Evolutionary conservation across 1,284 basidiomycete species (phyloP).

Genomic region (Naganishia albida): DNA sequence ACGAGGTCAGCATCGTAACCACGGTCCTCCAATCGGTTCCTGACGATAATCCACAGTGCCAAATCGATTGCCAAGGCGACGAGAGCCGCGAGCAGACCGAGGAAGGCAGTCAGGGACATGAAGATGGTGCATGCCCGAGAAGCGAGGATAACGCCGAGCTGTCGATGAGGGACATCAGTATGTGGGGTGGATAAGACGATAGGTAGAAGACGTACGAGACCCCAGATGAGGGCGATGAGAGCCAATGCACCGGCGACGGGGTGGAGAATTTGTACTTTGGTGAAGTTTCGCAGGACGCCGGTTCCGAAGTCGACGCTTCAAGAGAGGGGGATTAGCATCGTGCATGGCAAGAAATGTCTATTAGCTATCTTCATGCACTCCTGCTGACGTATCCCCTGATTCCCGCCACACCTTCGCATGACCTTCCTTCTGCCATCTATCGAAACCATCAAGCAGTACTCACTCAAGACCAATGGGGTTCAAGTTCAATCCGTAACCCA

Average conservation of each 20-base stretch:
- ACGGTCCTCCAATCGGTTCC: slow-evolving; percentile 61
- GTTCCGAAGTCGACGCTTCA: slow-evolving; percentile 55
- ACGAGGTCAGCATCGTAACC: slow-evolving; percentile 57
- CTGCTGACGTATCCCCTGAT: slow-evolving; percentile 3
- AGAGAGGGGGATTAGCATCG: slow-evolving; percentile 10
- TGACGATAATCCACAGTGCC: slow-evolving; percentile 72
- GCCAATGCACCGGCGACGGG: slow-evolving; percentile 73
- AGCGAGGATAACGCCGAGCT: slow-evolving; percentile 61
- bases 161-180: not conserved
- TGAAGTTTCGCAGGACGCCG: slow-evolving; percentile 65
- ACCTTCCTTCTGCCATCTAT: slow-evolving; percentile 26
- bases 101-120: slow-evolving; percentile 67
- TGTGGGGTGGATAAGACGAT: not conserved
- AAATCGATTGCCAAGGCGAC: slow-evolving; percentile 74
- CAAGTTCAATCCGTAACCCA: slow-evolving; percentile 56
- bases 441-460: slow-evolving; percentile 36
- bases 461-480: slow-evolving; percentile 50
- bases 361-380: not conserved
- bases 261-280: slow-evolving; percentile 70
- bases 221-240: slow-evolving; percentile 70
- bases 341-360: not conserved
- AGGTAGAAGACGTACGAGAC: slow-evolving; percentile 53
- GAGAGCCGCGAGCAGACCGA: slow-evolving; percentile 66
- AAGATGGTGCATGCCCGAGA: slow-evolving; percentile 70
- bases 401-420: not conserved